phyloP scores from a whole-genome alignment of 2,329 filamentous ascomycete genomes.

The Curvularia sp. region DNA sequence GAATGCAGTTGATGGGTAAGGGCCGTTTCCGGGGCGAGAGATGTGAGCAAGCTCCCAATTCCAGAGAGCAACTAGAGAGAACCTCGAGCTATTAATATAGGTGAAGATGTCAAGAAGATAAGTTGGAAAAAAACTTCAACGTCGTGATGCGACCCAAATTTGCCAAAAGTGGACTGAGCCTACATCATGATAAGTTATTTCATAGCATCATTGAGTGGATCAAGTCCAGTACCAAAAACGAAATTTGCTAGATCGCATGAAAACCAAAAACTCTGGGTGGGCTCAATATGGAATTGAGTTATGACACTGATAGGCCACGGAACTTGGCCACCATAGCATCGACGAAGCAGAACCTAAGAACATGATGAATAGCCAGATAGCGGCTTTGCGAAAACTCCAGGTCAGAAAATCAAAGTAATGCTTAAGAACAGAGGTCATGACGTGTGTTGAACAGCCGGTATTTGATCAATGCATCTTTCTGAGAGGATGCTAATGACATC shows the following conservation, averaged over 20 bases:
- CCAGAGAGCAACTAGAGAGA: background rate
- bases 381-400: background rate
- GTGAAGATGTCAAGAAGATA: background rate
- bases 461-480: background rate
- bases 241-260: background rate
- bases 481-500: background rate
- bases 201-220: background rate
- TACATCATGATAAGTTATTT: background rate
- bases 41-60: background rate
- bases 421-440: background rate
- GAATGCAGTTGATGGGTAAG: background rate
- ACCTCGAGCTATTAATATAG: background rate
- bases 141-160: background rate
- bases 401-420: no score
- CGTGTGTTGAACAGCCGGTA: background rate
- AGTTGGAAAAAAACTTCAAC: background rate
- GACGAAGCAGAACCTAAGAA: background rate
- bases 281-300: background rate
- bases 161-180: background rate
- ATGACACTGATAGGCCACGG: background rate
- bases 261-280: background rate
- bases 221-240: background rate
- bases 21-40: background rate
- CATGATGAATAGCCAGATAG: background rate
- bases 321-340: background rate